phyloP scores from a whole-genome alignment of 139 green algal genomes.

The Axilococcus clingmanii region DNA sequence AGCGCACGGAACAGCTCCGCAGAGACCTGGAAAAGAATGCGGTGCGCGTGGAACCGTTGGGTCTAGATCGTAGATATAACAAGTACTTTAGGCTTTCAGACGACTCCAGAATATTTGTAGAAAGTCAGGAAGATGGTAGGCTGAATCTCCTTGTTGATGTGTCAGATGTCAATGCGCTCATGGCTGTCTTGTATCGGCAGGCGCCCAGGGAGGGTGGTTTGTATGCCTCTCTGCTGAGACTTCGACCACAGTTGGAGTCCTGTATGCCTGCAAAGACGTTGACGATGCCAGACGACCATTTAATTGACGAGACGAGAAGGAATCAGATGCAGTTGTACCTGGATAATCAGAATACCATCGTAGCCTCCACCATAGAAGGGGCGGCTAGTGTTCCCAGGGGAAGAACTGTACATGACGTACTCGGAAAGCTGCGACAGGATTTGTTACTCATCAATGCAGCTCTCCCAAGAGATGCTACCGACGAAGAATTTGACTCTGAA shows the following conservation, averaged over 20 bases:
- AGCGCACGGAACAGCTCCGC: constrained; percentile 13
- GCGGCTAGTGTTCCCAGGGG: too few species aligned
- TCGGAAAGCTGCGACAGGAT: constrained; percentile 5
- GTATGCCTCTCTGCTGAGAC: constrained; percentile 23
- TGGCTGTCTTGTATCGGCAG: constrained; percentile 33
- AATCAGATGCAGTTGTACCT: background rate
- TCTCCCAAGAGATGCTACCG: background rate
- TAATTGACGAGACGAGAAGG: background rate
- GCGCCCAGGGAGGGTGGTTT: constrained; percentile 44
- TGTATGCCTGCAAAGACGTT: constrained; percentile 23
- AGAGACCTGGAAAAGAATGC: constrained; percentile 30
- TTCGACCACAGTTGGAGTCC: constrained; percentile 5
- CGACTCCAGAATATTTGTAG: constrained; percentile 33
- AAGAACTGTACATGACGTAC: too few species aligned
- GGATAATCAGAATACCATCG: too few species aligned
- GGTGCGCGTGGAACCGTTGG: constrained; percentile 50
- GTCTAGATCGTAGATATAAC: constrained; percentile 70
- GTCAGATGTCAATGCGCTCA: constrained; percentile 39
- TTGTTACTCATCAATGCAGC: constrained; percentile 3
- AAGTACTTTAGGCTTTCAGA: constrained; percentile 52
- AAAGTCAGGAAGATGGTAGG: constrained; percentile 24
- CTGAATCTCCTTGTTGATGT: constrained; percentile 31
- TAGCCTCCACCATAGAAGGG: too few species aligned
- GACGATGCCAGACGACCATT: constrained; percentile 12
- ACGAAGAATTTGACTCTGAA: constrained; percentile 1